These are phyloP conservation scores for Echites panduratus DNA, from an alignment of 257 asterid genomes.

Conservation along the genomic window DNA sequence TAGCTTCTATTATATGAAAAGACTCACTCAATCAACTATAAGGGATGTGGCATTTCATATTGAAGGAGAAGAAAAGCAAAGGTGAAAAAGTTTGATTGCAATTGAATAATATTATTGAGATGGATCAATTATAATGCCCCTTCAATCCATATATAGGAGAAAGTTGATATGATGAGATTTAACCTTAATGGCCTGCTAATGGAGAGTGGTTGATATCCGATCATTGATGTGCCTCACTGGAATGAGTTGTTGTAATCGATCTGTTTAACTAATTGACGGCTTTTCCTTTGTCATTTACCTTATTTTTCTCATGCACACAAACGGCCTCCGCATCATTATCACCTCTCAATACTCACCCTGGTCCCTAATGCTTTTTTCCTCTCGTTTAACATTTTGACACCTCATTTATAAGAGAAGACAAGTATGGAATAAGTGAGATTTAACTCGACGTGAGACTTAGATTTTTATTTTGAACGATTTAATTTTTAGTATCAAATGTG, in stretches of 20 bases:
- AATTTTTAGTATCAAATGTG: too few species aligned
- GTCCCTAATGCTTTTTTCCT: not conserved
- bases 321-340: not conserved
- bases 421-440: too few species aligned
- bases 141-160: not conserved
- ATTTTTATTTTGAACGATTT: too few species aligned
- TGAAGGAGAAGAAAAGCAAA: not conserved
- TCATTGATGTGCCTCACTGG: not conserved
- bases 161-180: constrained; percentile 4
- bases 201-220: not conserved
- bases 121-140: not conserved
- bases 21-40: too few species aligned
- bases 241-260: not conserved
- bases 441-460: too few species aligned
- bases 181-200: constrained; percentile 12
- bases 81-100: not conserved
- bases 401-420: too few species aligned
- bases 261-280: too few species aligned
- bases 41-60: not conserved
- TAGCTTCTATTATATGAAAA: too few species aligned
- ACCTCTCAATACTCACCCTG: not conserved
- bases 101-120: not conserved
- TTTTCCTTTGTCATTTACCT: constrained; percentile 2
- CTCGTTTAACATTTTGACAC: not conserved
- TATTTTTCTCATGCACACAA: not conserved